Evolutionary conservation across 148 eudicot genomes (phyloP).

Genomic region (Cornus kousa): DNA sequence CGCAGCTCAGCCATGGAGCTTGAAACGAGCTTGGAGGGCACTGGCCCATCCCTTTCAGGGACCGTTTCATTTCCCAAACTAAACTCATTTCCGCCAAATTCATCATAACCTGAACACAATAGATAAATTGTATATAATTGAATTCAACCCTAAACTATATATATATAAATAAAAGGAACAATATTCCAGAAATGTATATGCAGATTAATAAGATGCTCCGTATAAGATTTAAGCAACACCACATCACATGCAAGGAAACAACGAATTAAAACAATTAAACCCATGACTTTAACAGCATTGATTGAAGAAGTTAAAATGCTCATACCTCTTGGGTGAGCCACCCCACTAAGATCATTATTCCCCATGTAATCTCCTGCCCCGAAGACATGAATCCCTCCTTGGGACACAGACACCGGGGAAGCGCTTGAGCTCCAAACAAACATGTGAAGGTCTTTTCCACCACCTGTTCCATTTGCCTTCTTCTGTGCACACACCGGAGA

Average conservation of each 20-base stretch:
- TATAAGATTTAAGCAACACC: not conserved
- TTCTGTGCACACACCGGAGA: constrained; percentile 47
- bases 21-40: constrained; percentile 42
- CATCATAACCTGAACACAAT: constrained; percentile 57
- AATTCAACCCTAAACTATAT: too few species aligned
- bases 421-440: constrained; percentile 83
- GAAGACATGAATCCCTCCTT: constrained; percentile 90
- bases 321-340: constrained; percentile 68
- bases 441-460: constrained; percentile 74
- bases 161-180: too few species aligned
- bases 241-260: not conserved
- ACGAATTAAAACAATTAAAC: too few species aligned
- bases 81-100: constrained; percentile 73
- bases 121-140: not conserved
- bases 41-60: constrained; percentile 55
- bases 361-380: constrained; percentile 50
- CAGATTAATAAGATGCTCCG: not conserved
- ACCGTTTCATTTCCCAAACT: constrained; percentile 62
- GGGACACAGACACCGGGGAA: constrained; percentile 53
- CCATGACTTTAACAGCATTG: too few species aligned
- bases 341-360: constrained; percentile 53
- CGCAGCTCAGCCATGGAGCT: constrained; percentile 75
- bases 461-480: constrained; percentile 40
- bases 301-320: too few species aligned
- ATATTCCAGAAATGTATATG: not conserved